Evolutionary conservation across 2,329 filamentous ascomycete genomes (phyloP), one percentile per base, ranked within the genome.

Genomic region (Aureobasidium sp.): DNA sequence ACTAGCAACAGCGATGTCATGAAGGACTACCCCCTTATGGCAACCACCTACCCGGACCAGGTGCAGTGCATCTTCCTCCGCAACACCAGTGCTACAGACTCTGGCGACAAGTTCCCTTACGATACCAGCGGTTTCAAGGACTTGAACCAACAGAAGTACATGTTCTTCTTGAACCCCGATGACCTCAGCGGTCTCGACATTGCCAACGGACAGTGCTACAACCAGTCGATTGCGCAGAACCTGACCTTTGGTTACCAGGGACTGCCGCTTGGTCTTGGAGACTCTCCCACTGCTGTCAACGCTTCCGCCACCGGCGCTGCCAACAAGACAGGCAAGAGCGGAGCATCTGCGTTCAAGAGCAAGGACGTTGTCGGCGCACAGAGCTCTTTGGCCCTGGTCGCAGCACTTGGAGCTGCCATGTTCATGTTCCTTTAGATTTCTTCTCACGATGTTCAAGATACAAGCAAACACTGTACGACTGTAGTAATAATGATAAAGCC

Each of bases 21-120:
- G 52, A 61, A 47, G 49, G 64, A 66, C 31, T 82, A 82, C 64
- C 81, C 81, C 0, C 77, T 80, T 61, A 76, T 91, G 70, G 88
- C 80, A 7, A 82, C 80, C 52, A 81, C 87, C 64, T 88, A 84
- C 68, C 88, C 88, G 0, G 80, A 81, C 17, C 87, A 90, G 69
- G 87, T 92, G 4, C 85, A 88, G 68, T 92, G 89, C 73, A 91
- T 92, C 67, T 84, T 90, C 67, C 76, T 93, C 25, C 83, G 89
- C 61, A 92, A 92, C 74, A 90, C 87, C 0, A 84, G 81, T 9
- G 80, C 85, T 0, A 91, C 89, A 0, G 89, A 92, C 66, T 66
- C 73, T 0, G 79, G 78, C 0, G 84, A 90, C 72, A 80, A 81
- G 65, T 90, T 91, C 73, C 88, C 89, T 0, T 92, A 92, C 73